phyloP scores from a whole-genome alignment of 495 filamentous ascomycete genomes.

The Penicillium bovifimosum region DNA sequence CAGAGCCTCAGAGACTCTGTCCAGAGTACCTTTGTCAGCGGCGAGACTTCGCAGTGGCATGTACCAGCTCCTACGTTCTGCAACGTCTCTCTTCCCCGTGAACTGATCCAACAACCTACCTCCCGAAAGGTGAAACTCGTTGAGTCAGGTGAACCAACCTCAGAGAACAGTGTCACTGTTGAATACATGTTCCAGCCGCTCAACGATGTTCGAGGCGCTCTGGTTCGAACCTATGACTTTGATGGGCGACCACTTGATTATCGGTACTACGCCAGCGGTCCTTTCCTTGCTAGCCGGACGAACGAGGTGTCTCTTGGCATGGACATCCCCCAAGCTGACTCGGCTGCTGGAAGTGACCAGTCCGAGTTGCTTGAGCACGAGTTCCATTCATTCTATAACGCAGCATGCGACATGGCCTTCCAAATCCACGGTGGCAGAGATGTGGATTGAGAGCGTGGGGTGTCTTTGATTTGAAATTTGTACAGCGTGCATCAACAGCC shows the following conservation, averaged over 20 bases:
- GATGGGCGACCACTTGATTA: constrained; percentile 26
- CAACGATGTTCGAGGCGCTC: constrained; percentile 22
- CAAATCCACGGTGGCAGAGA: constrained; percentile 14
- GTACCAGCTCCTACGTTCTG: constrained; percentile 28
- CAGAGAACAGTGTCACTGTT: constrained; percentile 6
- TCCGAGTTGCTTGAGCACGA: constrained; percentile 13
- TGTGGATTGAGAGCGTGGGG: not conserved
- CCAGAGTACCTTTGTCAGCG: constrained; percentile 11
- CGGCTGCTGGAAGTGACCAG: not conserved
- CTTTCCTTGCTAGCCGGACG: constrained; percentile 23
- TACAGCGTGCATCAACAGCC: constrained; percentile 5
- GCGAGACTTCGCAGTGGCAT: not conserved
- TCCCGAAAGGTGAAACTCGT: not conserved
- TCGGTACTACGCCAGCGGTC: constrained; percentile 30
- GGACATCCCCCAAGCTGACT: constrained; percentile 11
- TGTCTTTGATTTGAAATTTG: not conserved
- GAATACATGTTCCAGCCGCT: constrained; percentile 37
- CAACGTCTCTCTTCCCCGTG: constrained; percentile 27
- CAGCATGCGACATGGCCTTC: constrained; percentile 37
- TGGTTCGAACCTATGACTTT: constrained; percentile 28
- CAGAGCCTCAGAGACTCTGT: constrained; percentile 19
- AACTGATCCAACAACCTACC: constrained; percentile 1
- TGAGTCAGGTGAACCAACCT: not conserved
- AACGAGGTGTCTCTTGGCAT: constrained; percentile 32
- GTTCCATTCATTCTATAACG: constrained; percentile 36